phyloP scores from a whole-genome alignment of 208 protist genomes.

The Crithidia brevicula region DNA sequence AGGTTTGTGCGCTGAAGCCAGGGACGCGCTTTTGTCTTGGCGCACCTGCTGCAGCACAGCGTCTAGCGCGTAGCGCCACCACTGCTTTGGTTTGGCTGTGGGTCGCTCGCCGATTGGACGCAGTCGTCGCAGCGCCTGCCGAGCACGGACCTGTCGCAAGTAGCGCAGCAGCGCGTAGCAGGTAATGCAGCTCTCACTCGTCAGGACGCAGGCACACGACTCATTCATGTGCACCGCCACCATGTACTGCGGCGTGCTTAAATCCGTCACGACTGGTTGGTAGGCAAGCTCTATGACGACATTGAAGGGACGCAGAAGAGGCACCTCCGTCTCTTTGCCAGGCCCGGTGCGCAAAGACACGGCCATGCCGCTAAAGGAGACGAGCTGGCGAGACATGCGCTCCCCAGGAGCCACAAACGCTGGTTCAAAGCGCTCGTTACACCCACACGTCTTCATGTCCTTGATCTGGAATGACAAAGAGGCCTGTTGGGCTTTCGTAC shows the following conservation, averaged over 20 bases:
- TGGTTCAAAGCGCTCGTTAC: slow-evolving; percentile 57
- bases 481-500: neutral
- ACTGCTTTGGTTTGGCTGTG: slow-evolving; percentile 44
- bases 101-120: slow-evolving; percentile 36
- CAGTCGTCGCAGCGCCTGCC: slow-evolving; percentile 41
- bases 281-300: slow-evolving; percentile 26
- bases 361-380: slow-evolving; percentile 49
- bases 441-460: slow-evolving; percentile 55
- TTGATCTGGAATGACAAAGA: slow-evolving; percentile 41
- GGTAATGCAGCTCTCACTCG: slow-evolving; percentile 28
- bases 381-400: slow-evolving; percentile 58
- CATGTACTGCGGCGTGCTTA: slow-evolving; percentile 31
- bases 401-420: slow-evolving; percentile 43
- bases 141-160: slow-evolving; percentile 25
- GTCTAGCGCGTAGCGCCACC: slow-evolving; percentile 73
- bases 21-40: slow-evolving; percentile 10
- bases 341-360: slow-evolving; percentile 26
- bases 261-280: slow-evolving; percentile 27
- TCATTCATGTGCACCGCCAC: slow-evolving; percentile 33
- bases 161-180: slow-evolving; percentile 22
- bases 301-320: slow-evolving; percentile 27
- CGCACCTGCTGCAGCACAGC: slow-evolving; percentile 45
- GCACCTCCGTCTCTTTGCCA: neutral
- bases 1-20: slow-evolving; percentile 4
- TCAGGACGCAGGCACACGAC: slow-evolving; percentile 23